These are phyloP conservation scores for Paecilomyces sp. DNA, from an alignment of 2,329 filamentous ascomycete genomes.

Conservation along the genomic window DNA sequence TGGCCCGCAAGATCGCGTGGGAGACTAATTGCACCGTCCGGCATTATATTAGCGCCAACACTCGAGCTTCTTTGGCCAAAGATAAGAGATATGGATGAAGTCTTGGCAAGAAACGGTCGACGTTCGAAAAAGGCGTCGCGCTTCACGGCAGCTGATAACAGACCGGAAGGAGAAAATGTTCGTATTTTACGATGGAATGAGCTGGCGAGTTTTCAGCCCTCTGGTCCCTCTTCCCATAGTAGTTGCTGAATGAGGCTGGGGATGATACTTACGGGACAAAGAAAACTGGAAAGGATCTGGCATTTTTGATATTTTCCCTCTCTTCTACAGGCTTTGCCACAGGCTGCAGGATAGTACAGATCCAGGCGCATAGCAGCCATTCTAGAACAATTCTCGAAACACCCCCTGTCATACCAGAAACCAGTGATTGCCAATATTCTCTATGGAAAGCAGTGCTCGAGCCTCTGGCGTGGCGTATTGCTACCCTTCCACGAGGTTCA, in stretches of 20 bases:
- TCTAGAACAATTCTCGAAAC: not conserved
- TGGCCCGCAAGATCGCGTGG: not conserved
- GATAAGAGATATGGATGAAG: not conserved
- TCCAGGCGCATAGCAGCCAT: not conserved
- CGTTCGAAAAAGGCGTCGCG: not conserved
- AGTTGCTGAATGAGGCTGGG: not conserved
- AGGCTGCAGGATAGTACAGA: not conserved
- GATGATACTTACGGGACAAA: not conserved
- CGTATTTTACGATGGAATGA: not conserved
- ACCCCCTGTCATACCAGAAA: not conserved
- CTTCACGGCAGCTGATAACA: not conserved
- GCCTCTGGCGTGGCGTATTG: not conserved
- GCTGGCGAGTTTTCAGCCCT: not conserved
- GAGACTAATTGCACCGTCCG: not conserved
- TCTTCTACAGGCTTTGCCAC: not conserved
- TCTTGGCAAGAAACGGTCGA: not conserved
- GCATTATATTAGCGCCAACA: not conserved
- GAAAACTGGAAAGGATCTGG: not conserved
- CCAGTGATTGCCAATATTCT: not conserved
- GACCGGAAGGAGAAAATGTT: not conserved
- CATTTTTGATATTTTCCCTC: no score
- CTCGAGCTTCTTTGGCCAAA: not conserved
- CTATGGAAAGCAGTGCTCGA: not conserved
- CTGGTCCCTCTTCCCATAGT: not conserved
- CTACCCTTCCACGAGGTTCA: not conserved